phyloP scores from a whole-genome alignment of 352 stramenopile genomes.

The Phytophthora sojae region DNA sequence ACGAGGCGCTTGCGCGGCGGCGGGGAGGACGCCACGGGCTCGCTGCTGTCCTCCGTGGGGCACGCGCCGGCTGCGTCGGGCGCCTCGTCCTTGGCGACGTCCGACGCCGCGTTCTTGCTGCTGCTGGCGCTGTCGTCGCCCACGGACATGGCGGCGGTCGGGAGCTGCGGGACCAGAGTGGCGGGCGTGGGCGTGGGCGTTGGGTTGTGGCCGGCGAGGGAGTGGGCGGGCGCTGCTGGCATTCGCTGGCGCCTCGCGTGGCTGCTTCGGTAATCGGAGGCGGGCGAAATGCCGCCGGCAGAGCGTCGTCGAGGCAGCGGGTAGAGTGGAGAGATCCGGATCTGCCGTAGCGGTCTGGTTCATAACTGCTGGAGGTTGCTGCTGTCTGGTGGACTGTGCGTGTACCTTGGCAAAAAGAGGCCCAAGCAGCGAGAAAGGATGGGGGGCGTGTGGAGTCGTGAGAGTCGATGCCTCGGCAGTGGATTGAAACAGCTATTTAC shows the following conservation, averaged over 20 bases:
- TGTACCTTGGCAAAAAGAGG: conserved; percentile 23
- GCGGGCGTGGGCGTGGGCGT: neutral
- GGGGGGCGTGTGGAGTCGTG: too few species aligned
- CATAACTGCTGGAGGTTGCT: conserved; percentile 33
- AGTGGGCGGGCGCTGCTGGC: conserved; percentile 14
- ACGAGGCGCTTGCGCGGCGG: conserved; percentile 57
- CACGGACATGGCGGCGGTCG: conserved; percentile 35
- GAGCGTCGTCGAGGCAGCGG: conserved; percentile 7
- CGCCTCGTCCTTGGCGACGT: conserved; percentile 24
- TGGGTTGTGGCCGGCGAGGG: conserved; percentile 3
- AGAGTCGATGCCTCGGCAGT: neutral
- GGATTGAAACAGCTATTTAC: too few species aligned
- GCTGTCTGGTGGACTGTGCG: neutral
- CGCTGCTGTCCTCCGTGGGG: conserved; percentile 18
- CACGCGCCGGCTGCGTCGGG: neutral
- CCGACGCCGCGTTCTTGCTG: conserved; percentile 11
- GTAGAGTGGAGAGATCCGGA: conserved; percentile 32
- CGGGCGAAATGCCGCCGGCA: conserved; percentile 24
- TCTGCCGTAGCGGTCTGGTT: conserved; percentile 28
- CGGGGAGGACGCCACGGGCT: conserved; percentile 18
- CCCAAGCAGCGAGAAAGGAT: conserved; percentile 25
- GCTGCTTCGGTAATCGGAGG: conserved; percentile 11
- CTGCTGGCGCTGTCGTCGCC: conserved; percentile 40
- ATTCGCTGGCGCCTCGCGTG: conserved; percentile 26
- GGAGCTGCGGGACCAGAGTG: too few species aligned